Evolutionary conservation across 805 yeast genomes (phyloP).

Genomic region (Candida oleophila): DNA sequence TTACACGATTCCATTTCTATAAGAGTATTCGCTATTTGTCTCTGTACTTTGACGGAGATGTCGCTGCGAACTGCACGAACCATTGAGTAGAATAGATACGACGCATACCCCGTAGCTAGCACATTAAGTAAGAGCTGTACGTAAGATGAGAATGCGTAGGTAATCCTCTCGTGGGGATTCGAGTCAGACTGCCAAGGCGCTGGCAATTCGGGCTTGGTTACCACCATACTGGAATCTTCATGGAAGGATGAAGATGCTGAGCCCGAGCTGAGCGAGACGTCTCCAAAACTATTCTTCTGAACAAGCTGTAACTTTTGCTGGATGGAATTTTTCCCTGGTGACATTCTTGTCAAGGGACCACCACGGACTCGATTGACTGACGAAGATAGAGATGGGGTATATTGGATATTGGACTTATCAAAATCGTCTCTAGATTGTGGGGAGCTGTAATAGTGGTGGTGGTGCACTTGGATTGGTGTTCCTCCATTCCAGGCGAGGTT

Average conservation of each 20-base stretch:
- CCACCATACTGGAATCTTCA: background rate
- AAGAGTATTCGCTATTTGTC: slow-evolving; percentile 43
- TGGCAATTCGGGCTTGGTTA: slow-evolving; percentile 36
- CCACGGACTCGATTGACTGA: background rate
- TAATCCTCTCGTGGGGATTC: slow-evolving; percentile 49
- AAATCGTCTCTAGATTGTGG: slow-evolving; percentile 1
- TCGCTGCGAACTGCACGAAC: slow-evolving; percentile 54
- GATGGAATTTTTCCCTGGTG: background rate
- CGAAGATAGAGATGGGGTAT: background rate
- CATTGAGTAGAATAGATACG: slow-evolving; percentile 43
- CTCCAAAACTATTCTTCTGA: background rate
- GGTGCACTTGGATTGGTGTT: slow-evolving; percentile 34
- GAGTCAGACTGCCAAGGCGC: slow-evolving; percentile 58
- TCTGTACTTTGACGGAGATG: slow-evolving; percentile 49
- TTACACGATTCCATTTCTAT: slow-evolving; percentile 56
- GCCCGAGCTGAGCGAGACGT: background rate
- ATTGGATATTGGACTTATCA: background rate
- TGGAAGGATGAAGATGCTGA: background rate
- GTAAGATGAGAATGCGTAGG: slow-evolving; percentile 61
- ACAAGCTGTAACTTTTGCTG: slow-evolving; percentile 1
- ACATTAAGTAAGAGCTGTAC: slow-evolving; percentile 56
- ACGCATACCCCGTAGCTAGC: slow-evolving; percentile 42
- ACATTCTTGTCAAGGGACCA: background rate
- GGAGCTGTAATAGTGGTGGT: slow-evolving; percentile 42
- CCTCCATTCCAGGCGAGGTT: slow-evolving; percentile 1